Percentiles rank a stretch among this genome's conserved stretches.
These are phyloP conservation scores for Daedaleopsis nitida DNA, from an alignment of 768 basidiomycete genomes.

Conservation along the genomic window DNA sequence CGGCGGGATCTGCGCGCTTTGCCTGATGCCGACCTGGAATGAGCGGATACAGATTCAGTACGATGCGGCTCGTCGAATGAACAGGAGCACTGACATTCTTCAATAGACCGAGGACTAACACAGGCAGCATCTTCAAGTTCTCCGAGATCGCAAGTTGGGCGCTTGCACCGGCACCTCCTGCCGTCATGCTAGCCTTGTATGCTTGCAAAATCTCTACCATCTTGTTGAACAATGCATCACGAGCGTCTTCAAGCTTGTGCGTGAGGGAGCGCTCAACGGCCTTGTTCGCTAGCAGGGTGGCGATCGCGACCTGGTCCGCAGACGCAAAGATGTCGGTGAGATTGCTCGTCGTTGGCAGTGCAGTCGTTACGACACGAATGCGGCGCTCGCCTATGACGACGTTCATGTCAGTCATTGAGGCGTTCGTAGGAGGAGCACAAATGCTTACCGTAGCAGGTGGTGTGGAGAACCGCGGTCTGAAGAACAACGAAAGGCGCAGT, in stretches of 20 bases:
- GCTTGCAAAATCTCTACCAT: constrained; percentile 53
- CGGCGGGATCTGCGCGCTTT: constrained; percentile 95
- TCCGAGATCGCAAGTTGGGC: constrained; percentile 91
- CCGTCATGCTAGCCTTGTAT: constrained; percentile 93
- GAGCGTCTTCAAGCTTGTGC: constrained; percentile 57
- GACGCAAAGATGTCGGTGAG: constrained; percentile 58
- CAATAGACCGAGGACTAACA: constrained; percentile 84
- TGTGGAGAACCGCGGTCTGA: constrained; percentile 94
- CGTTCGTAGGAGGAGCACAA: neutral
- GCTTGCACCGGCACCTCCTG: constrained; percentile 89
- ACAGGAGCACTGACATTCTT: constrained; percentile 72
- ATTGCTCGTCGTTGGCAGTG: constrained; percentile 59
- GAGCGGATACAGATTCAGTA: neutral
- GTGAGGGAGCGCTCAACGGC: constrained; percentile 58
- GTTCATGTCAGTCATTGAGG: neutral
- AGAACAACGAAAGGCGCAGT: constrained; percentile 90
- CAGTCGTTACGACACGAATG: constrained; percentile 61
- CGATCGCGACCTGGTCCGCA: constrained; percentile 57
- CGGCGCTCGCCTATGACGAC: constrained; percentile 48
- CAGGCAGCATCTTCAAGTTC: constrained; percentile 93
- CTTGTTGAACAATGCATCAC: constrained; percentile 58
- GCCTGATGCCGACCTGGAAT: constrained; percentile 83
- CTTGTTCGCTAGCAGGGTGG: constrained; percentile 58
- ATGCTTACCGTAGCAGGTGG: constrained; percentile 79
- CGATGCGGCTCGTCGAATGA: neutral